Conservation (phyloP, 1,284 basidiomycete species). For the Ustilago loliicola region DNA sequence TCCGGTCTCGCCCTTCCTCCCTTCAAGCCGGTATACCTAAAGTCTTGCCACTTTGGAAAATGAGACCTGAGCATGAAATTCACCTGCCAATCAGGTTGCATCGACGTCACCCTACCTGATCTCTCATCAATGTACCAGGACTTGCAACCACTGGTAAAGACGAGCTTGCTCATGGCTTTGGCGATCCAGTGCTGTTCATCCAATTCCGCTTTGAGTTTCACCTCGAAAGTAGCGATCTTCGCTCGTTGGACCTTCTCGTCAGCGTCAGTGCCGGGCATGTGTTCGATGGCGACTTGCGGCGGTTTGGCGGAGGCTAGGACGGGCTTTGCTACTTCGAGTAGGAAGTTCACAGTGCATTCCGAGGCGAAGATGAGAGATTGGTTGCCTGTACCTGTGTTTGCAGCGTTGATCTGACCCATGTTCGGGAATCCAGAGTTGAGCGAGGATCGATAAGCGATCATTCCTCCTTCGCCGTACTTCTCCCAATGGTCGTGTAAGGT, state of each 20-base stretch:
- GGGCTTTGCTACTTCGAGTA: constrained; percentile 55
- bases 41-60: constrained; percentile 62
- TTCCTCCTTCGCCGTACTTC: constrained; percentile 60
- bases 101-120: constrained; percentile 57
- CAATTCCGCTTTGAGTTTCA: constrained; percentile 61
- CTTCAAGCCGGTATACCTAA: constrained; percentile 54
- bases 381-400: constrained; percentile 67
- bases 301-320: constrained; percentile 52
- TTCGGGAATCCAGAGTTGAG: constrained; percentile 67
- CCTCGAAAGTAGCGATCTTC: constrained; percentile 59
- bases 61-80: constrained; percentile 48
- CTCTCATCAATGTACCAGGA: constrained; percentile 65
- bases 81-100: constrained; percentile 67
- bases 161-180: constrained; percentile 56
- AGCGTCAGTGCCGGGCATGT: constrained; percentile 47
- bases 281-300: constrained; percentile 37
- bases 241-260: constrained; percentile 8
- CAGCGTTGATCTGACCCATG: constrained; percentile 61
- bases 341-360: constrained; percentile 59
- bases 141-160: constrained; percentile 60
- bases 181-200: constrained; percentile 67
- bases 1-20: constrained; percentile 24
- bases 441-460: constrained; percentile 58
- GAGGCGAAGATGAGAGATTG: constrained; percentile 63
- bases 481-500: constrained; percentile 62